Evolutionary conservation across 2,329 filamentous ascomycete species (phyloP), one percentile per base, ranked within the genome.

Genomic region (Lizonia empirigonia): DNA sequence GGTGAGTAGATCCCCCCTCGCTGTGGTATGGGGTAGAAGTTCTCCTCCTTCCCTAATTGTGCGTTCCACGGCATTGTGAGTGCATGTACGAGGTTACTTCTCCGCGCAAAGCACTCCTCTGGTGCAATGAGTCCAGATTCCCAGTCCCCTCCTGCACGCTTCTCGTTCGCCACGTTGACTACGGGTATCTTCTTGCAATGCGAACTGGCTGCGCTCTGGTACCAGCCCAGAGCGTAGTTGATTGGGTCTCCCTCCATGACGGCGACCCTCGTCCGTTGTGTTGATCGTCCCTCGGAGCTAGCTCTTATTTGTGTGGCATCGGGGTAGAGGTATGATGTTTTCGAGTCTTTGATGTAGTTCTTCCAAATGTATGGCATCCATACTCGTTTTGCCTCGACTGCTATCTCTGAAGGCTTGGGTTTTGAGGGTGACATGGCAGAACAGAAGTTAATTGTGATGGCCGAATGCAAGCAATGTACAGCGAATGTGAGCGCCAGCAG

Each of bases 131-230:
- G 75, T 8, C 81, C 82, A 27, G 77, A 87, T 62, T 91, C 88
- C 89, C 89, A 92, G 67, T 91, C 88, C n/a, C 89, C 89, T 8
- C 89, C 89, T 0, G 88, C 81, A 29, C 87, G 80, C 66, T 87
- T 88, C 69, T 91, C 88, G 73, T 91, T 90, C 38, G 89, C 89
- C 47, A 85, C 82, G 59, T 87, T 90, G 55, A 90, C 83, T 51
- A 90, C 85, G 0, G 86, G 85, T 47, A 89, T 80, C 34, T 62
- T 71, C 54, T 72, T 74, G 50, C 58, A 61, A 26, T 64, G 50
- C 26, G 57, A 33, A 38, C 54, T 60, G 35, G 62, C 53, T 16
- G 65, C 58, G 41, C 65, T 70, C 36, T 71, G 69, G 50, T 80
- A 78, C 80, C 85, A 88, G 50, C 81, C 76, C 26, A 89, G 73